Percentiles rank a stretch among this genome's conserved stretches.
Evolutionary conservation across 169 alveolate genomes (phyloP).

Genomic region (Besnoitia besnoiti): DNA sequence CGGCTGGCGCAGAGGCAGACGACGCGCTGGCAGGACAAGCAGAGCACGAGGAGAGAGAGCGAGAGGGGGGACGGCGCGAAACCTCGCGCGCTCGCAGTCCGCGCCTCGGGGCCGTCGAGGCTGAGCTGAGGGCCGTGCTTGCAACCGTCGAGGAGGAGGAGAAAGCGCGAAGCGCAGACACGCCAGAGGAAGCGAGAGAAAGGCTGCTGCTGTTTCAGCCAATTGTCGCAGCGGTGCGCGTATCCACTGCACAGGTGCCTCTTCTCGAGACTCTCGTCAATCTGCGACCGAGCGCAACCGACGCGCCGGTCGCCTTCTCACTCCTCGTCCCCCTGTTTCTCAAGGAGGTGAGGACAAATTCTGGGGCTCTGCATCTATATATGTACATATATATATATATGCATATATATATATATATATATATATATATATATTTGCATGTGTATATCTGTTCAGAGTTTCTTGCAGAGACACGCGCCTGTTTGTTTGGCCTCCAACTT

Average conservation of each 20-base stretch:
- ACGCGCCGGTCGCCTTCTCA: background rate
- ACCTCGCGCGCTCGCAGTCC: too few relatives aligned
- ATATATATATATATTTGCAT: too few relatives aligned
- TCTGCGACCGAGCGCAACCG: background rate
- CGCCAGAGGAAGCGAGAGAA: background rate
- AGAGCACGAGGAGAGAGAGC: background rate
- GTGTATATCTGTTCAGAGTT: too few relatives aligned
- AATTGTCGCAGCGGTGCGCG: background rate
- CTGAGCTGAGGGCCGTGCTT: background rate
- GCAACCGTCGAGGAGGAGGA: background rate
- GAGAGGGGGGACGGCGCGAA: background rate
- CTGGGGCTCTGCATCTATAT: background rate
- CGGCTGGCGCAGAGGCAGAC: background rate
- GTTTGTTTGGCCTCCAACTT: too few relatives aligned
- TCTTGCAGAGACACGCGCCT: too few relatives aligned
- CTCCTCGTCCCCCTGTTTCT: background rate
- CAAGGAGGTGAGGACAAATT: background rate
- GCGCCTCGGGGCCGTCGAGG: too few relatives aligned
- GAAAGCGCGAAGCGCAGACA: background rate
- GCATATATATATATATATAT: background rate
- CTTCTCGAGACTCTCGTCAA: background rate
- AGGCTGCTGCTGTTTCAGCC: background rate
- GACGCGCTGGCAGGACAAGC: background rate
- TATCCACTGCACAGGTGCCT: conserved; percentile 6
- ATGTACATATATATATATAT: too few relatives aligned